These are phyloP conservation scores for Isatis lusitanica DNA, from an alignment of 441 rosid species.

Conservation along the genomic window DNA sequence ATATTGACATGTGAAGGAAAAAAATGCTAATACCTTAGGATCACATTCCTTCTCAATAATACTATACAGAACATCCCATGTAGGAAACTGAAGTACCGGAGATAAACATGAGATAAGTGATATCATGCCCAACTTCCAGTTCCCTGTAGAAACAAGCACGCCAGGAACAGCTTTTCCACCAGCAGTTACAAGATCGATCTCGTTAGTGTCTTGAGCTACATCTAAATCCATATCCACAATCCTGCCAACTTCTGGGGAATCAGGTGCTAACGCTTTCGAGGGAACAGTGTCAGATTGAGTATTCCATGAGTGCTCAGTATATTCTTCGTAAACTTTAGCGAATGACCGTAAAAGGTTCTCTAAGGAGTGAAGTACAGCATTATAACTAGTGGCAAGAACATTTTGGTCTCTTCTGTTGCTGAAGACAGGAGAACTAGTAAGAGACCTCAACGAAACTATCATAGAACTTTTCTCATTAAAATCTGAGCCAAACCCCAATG, in stretches of 20 bases:
- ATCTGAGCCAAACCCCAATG: slow-evolving; percentile 48
- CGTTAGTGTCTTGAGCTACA: slow-evolving; percentile 60
- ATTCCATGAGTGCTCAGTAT: slow-evolving; percentile 47
- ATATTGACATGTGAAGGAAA: slow-evolving; percentile 12
- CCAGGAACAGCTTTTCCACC: slow-evolving; percentile 53
- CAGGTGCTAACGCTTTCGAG: slow-evolving; percentile 43
- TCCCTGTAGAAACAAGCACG: slow-evolving; percentile 48
- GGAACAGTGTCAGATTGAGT: slow-evolving; percentile 41
- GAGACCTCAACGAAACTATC: slow-evolving; percentile 65
- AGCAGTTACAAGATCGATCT: slow-evolving; percentile 53
- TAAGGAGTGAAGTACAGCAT: slow-evolving; percentile 54
- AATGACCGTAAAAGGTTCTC: slow-evolving; percentile 68
- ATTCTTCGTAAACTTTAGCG: slow-evolving; percentile 55
- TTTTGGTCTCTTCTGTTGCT: slow-evolving; percentile 45
- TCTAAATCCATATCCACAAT: slow-evolving; percentile 90
- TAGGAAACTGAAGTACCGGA: slow-evolving; percentile 48
- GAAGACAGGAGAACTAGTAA: slow-evolving; percentile 63
- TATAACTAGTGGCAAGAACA: slow-evolving; percentile 43
- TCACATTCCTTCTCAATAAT: slow-evolving; percentile 68
- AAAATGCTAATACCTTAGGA: slow-evolving; percentile 51
- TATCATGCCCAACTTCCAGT: slow-evolving; percentile 87
- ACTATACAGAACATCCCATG: slow-evolving; percentile 78
- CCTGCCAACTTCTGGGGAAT: slow-evolving; percentile 50
- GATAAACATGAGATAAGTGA: slow-evolving; percentile 74
- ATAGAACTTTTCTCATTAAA: slow-evolving; percentile 47